phyloP scores from a whole-genome alignment of 2,329 filamentous ascomycete species.

The Pezicula radicicola region DNA sequence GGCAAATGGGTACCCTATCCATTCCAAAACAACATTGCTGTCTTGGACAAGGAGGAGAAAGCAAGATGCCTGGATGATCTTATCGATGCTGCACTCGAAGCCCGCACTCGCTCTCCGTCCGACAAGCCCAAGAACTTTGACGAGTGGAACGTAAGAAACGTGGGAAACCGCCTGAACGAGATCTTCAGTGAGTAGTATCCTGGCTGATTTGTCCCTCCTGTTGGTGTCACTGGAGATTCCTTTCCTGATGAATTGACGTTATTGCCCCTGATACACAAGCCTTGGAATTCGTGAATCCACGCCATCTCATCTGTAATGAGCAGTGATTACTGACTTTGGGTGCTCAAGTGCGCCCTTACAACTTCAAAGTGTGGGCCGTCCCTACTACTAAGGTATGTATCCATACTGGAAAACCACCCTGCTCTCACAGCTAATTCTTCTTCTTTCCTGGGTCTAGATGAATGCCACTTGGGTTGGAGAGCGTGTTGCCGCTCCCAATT shows the following conservation, averaged over 20 bases:
- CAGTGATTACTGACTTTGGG: no score
- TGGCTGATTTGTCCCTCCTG: no score
- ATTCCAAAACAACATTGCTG: constrained; percentile 99
- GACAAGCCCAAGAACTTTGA: constrained; percentile 96
- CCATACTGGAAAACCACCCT: neutral
- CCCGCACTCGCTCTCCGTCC: constrained; percentile 66
- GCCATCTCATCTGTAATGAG: no score
- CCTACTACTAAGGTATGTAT: constrained; percentile 82
- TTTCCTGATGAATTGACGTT: constrained; percentile 66
- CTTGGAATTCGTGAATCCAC: no score
- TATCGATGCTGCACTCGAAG: constrained; percentile 89
- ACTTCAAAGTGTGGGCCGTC: constrained; percentile 99
- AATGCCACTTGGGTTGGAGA: constrained; percentile 98
- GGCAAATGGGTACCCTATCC: constrained; percentile 96
- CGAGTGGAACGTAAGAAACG: constrained; percentile 95
- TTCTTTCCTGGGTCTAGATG: constrained; percentile 61
- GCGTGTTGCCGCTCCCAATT: constrained; percentile 93
- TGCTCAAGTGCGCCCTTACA: constrained; percentile 67
- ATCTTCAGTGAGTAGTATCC: no score
- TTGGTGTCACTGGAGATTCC: constrained; percentile 62
- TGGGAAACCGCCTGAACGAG: constrained; percentile 45
- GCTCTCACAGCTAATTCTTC: neutral
- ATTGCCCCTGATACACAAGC: no score
- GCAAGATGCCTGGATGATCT: constrained; percentile 90
- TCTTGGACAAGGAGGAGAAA: constrained; percentile 96